A percentile compares a stretch with the other conserved stretches of the same genome.
Conservation (phyloP, 1,284 basidiomycete species). For the Microbotryum scabiosae region DNA sequence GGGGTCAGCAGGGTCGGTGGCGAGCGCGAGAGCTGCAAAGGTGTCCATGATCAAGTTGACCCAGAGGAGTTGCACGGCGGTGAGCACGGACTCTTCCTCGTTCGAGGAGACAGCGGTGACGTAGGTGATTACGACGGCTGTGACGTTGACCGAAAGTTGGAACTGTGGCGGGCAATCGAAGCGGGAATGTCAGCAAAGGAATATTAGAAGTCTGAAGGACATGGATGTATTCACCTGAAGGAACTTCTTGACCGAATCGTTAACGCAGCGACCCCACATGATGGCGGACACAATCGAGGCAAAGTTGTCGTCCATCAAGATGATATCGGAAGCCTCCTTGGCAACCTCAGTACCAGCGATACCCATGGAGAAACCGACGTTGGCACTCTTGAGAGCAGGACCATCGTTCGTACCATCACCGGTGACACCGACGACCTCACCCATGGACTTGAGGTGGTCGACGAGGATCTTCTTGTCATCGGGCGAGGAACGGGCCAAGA, state of each 20-base stretch:
- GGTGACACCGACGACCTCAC: conserved; percentile 92
- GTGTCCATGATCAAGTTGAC: conserved; percentile 70
- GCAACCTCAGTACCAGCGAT: conserved; percentile 98
- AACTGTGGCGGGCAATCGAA: conserved; percentile 44
- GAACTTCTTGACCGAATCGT: conserved; percentile 95
- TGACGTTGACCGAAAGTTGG: conserved; percentile 93
- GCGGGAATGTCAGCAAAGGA: neutral
- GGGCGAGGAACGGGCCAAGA: conserved; percentile 85
- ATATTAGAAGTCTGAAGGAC: too few species aligned
- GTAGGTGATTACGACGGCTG: conserved; percentile 89
- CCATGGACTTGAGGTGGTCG: conserved; percentile 72
- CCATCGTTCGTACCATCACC: conserved; percentile 98
- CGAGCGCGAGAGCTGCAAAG: conserved; percentile 91
- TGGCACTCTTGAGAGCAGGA: conserved; percentile 86
- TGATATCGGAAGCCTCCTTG: conserved; percentile 97
- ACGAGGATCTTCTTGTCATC: conserved; percentile 94
- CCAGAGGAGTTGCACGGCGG: conserved; percentile 94
- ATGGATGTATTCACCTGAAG: conserved; percentile 50
- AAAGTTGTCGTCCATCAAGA: conserved; percentile 94
- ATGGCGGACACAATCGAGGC: conserved; percentile 92
- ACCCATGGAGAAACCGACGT: conserved; percentile 97
- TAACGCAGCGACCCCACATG: conserved; percentile 98
- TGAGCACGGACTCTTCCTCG: conserved; percentile 72
- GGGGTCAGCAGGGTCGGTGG: conserved; percentile 85
- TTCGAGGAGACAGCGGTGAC: conserved; percentile 75